Base-by-base conservation (phyloP, 305 asterid species). In the Coffea humblotiana region DNA sequence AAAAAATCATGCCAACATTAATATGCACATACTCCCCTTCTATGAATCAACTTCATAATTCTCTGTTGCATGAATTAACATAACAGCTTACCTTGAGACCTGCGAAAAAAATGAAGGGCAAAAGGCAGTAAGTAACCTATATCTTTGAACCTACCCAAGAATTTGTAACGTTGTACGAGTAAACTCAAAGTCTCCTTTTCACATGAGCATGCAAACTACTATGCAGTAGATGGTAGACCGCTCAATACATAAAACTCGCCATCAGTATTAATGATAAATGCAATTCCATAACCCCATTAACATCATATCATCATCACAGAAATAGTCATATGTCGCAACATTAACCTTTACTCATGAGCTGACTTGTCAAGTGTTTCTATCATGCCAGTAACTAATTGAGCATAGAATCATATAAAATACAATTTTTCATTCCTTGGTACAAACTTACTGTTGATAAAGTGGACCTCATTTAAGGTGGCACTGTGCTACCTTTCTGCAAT, bases 21-120 rank as follows among this genome's bases (percentile, higher is more conserved):
- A 15, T 49, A 21, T 49, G 77, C 60, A 68, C 35, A 68, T 18
- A 49, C 89, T 78, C 84, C 90, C 85, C 79, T 81, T 80, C 49
- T 71, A 74, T 84, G 66, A 81, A 80, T 6, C 71, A 58, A 87
- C 80, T 83, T 82, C 81, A 70, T 74, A 79, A 82, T 77, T 81
- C 84, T 84, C 87, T 29, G 85, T 78, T 67, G 84, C 75, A 82
- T 72, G 81, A 74, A 77, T 87, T 83, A 82, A 77, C 76, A 78
- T 49, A 83, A 82, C 83, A 58, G 89, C 83, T 85, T 90, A 95
- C 99, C 99, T 84, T 84, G 94, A 81, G 91, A 86, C 96, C 99
- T 95, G 97, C 97, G 23, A 87, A 80, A 80, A 82, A 80, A 80
- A 82, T 56, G 77, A 35, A 16, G 74, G 76, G 49, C 63, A 80